phyloP scores from a whole-genome alignment of 75 land plant species.

The Picea glauca region DNA sequence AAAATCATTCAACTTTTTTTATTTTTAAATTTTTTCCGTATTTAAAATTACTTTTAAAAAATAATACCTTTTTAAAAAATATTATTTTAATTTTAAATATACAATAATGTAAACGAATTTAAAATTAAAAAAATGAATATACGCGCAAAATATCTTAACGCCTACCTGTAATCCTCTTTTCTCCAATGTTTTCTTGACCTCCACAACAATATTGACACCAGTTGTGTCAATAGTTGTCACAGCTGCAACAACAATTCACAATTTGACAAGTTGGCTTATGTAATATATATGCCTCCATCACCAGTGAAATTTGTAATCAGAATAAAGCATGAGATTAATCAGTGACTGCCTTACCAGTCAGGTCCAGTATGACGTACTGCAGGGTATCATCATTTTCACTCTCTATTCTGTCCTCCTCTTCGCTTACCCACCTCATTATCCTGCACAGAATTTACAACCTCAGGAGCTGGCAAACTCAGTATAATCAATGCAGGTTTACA shows the following conservation, averaged over 20 bases:
- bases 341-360: slow-evolving; percentile 61
- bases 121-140: not conserved
- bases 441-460: slow-evolving; percentile 22
- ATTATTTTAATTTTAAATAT: too few species aligned
- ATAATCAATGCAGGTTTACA: not conserved
- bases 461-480: not conserved
- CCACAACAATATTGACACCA: slow-evolving; percentile 66
- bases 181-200: slow-evolving; percentile 52
- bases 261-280: not conserved
- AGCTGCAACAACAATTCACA: slow-evolving; percentile 33
- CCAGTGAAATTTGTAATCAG: not conserved
- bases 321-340: not conserved
- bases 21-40: too few species aligned
- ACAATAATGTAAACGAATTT: not conserved
- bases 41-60: too few species aligned
- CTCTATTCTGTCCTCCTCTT: slow-evolving; percentile 34
- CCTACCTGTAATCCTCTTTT: slow-evolving; percentile 61
- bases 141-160: not conserved
- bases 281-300: not conserved
- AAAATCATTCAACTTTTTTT: too few species aligned
- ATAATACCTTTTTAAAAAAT: too few species aligned
- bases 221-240: slow-evolving; percentile 81
- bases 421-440: slow-evolving; percentile 74
- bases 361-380: slow-evolving; percentile 62
- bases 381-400: slow-evolving; percentile 30